These are phyloP conservation scores for Vaccinium macrocarpon DNA, from an alignment of 148 eudicot genomes.

Conservation along the genomic window DNA sequence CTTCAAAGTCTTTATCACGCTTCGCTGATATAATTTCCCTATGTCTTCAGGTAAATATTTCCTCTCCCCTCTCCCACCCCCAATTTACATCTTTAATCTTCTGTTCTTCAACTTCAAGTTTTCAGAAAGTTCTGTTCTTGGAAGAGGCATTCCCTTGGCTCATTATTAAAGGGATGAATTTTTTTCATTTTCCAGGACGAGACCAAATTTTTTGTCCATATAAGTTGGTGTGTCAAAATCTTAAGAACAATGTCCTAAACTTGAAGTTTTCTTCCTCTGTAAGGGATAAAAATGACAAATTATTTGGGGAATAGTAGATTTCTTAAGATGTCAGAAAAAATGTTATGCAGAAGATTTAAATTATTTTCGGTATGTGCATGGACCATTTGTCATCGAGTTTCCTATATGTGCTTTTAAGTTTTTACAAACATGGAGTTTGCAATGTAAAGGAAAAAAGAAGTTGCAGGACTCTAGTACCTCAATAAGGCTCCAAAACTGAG, in stretches of 20 bases:
- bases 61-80: neutral
- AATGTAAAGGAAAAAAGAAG: neutral
- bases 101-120: neutral
- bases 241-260: neutral
- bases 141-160: neutral
- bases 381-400: no score
- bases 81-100: neutral
- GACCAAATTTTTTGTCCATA: neutral
- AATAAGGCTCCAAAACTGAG: neutral
- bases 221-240: neutral
- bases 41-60: constrained; percentile 72
- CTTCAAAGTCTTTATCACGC: constrained; percentile 80
- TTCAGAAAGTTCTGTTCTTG: neutral
- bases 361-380: neutral
- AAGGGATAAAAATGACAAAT: neutral
- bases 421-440: neutral
- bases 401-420: no score
- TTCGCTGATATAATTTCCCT: constrained; percentile 92
- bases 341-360: neutral
- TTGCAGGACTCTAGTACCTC: neutral
- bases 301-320: neutral
- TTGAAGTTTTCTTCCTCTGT: neutral
- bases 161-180: neutral
- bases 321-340: neutral
- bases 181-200: neutral